A percentile compares a stretch with the other conserved stretches of the same genome.
Conservation (phyloP, 441 rosid species). For the Populus hybrid region DNA sequence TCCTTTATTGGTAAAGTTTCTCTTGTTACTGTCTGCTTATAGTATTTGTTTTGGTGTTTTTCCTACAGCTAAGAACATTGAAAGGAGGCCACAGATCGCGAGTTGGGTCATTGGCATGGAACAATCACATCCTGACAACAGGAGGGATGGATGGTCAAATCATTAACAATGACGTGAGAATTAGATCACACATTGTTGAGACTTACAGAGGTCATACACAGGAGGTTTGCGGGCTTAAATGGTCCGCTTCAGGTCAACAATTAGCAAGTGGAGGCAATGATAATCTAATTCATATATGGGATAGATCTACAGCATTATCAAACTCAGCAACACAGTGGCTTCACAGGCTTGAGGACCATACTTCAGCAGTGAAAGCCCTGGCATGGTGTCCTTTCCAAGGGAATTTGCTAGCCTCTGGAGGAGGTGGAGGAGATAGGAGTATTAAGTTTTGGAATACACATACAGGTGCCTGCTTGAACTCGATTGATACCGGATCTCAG, state of each 20-base stretch:
- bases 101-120: slow-evolving; percentile 57
- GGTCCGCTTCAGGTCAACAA: slow-evolving; percentile 55
- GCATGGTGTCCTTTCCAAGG: slow-evolving; percentile 68
- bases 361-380: slow-evolving; percentile 63
- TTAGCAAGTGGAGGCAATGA: slow-evolving; percentile 69
- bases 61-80: slow-evolving; percentile 28
- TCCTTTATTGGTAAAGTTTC: not conserved
- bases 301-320: slow-evolving; percentile 35
- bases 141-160: slow-evolving; percentile 41
- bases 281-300: slow-evolving; percentile 54
- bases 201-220: slow-evolving; percentile 44
- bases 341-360: slow-evolving; percentile 49
- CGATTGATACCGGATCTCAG: slow-evolving; percentile 52
- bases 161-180: slow-evolving; percentile 41
- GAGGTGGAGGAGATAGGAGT: slow-evolving; percentile 46
- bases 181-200: slow-evolving; percentile 42
- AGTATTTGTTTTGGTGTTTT: not conserved
- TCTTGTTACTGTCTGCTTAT: not conserved
- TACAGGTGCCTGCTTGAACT: slow-evolving; percentile 56
- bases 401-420: slow-evolving; percentile 54
- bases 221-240: slow-evolving; percentile 60
- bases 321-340: slow-evolving; percentile 45
- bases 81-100: slow-evolving; percentile 35
- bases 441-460: slow-evolving; percentile 61
- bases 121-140: slow-evolving; percentile 34